Conservation (phyloP, 305 asterid genomes). For the Ilex paraguariensis region DNA sequence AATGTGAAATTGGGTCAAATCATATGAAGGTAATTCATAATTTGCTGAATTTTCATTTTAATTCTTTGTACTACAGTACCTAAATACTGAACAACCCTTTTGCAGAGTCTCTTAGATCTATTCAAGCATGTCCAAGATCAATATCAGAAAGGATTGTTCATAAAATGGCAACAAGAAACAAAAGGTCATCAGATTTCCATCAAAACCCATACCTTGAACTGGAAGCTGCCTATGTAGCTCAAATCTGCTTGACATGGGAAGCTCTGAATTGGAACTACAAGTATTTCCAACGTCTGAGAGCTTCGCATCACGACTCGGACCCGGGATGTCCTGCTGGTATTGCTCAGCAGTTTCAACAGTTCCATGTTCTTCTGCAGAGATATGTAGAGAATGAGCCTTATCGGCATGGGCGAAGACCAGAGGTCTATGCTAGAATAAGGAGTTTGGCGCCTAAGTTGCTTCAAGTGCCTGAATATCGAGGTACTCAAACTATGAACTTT, state of each 20-base stretch:
- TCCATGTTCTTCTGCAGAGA: slow-evolving; percentile 73
- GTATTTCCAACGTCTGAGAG: slow-evolving; percentile 60
- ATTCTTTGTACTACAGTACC: background rate
- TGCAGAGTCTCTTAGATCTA: slow-evolving; percentile 76
- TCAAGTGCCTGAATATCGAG: slow-evolving; percentile 90
- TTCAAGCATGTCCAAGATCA: slow-evolving; percentile 80
- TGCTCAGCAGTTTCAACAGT: slow-evolving; percentile 90
- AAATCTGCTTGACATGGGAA: slow-evolving; percentile 90
- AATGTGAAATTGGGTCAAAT: background rate
- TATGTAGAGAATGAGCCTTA: slow-evolving; percentile 88
- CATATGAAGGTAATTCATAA: background rate
- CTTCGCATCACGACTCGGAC: slow-evolving; percentile 48
- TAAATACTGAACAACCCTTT: background rate
- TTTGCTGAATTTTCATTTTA: background rate
- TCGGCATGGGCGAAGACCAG: slow-evolving; percentile 76
- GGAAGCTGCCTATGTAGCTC: slow-evolving; percentile 86
- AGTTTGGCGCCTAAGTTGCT: slow-evolving; percentile 76
- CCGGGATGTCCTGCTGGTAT: slow-evolving; percentile 79
- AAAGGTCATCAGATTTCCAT: slow-evolving; percentile 32
- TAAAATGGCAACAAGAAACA: slow-evolving; percentile 36
- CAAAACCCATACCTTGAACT: slow-evolving; percentile 68
- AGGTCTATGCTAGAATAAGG: slow-evolving; percentile 73
- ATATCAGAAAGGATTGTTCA: slow-evolving; percentile 69
- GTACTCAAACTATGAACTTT: slow-evolving; percentile 17
- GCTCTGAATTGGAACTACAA: slow-evolving; percentile 87